phyloP scores from a whole-genome alignment of 106 monocot genomes.

The Platanthera guangdongensis region DNA sequence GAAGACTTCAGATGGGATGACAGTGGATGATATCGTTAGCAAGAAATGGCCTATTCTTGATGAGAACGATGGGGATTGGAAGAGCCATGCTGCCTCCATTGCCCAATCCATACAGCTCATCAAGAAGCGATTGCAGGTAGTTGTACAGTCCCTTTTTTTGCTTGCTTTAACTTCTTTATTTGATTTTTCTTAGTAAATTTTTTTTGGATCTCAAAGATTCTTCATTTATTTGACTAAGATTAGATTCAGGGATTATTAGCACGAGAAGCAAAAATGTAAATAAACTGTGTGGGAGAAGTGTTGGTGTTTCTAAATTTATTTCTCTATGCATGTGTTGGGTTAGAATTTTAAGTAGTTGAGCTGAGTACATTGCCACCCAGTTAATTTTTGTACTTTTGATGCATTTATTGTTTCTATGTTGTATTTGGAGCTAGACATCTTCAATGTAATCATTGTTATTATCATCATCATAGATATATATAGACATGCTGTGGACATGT shows the following conservation, averaged over 20 bases:
- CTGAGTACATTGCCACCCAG: not conserved
- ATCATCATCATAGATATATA: no score
- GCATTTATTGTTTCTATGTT: not conserved
- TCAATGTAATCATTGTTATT: no score
- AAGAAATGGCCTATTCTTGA: constrained; percentile 78
- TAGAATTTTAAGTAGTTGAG: not conserved
- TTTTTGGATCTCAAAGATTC: no score
- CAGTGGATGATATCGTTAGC: constrained; percentile 55
- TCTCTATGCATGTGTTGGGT: no score
- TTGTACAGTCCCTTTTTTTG: not conserved
- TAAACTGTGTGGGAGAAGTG: no score
- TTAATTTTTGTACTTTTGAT: not conserved
- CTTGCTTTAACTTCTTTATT: not conserved
- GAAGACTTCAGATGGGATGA: constrained; percentile 71
- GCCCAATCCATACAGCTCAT: constrained; percentile 78
- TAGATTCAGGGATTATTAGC: no score
- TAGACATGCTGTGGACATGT: no score
- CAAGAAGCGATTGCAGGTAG: constrained; percentile 88
- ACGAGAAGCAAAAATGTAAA: no score
- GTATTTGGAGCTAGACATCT: no score
- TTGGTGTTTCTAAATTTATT: no score
- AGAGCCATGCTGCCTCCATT: constrained; percentile 84
- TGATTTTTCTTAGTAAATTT: no score
- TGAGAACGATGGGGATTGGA: constrained; percentile 70
- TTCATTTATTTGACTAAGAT: no score